A percentile compares a stretch with the other conserved stretches of the same genome.
Conservation (phyloP, 345 rosid species). For the Melaleuca quinquenervia region DNA sequence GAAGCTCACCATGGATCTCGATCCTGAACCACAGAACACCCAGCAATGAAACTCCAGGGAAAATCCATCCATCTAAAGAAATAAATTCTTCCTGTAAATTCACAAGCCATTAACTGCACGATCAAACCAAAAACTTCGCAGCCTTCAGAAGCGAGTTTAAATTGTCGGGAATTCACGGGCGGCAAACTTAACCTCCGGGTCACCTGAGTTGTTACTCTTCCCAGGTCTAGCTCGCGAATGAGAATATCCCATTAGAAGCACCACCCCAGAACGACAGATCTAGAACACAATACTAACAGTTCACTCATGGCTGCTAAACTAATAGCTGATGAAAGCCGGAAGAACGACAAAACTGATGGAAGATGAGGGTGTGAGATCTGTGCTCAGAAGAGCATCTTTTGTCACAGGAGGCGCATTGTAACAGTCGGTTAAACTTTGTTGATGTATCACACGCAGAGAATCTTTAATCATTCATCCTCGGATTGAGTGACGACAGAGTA, state of each 20-base stretch:
- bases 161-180: neutral
- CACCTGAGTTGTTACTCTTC: neutral
- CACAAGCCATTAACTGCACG: neutral
- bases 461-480: neutral
- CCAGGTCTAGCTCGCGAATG: neutral
- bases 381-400: neutral
- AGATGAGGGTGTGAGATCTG: neutral
- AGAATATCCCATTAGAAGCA: neutral
- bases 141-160: neutral
- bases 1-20: constrained; percentile 39
- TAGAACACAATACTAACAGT: neutral
- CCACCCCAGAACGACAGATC: neutral
- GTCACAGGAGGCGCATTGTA: neutral
- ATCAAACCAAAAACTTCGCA: neutral
- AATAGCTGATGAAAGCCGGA: neutral
- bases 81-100: neutral
- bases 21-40: constrained; percentile 8
- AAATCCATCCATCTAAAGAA: neutral
- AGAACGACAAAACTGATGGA: neutral
- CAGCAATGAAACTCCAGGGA: neutral
- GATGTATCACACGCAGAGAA: neutral
- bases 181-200: neutral
- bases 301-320: neutral
- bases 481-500: neutral
- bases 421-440: neutral